Evolutionary conservation across 176 grass and related monocot genomes (phyloP).

Genomic region (Calamus simplicifolius): DNA sequence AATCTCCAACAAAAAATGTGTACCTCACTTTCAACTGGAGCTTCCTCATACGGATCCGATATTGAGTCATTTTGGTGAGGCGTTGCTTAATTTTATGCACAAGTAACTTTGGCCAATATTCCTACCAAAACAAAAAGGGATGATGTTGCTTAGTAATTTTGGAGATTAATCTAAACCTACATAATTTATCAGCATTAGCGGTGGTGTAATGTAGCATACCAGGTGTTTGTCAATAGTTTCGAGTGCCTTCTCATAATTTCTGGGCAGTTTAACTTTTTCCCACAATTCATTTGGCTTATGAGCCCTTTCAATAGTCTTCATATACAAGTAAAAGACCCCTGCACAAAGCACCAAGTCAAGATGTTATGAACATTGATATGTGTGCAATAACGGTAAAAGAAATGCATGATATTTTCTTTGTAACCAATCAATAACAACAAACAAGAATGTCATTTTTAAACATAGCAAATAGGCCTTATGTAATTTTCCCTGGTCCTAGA

Average conservation of each 20-base stretch:
- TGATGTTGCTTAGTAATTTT: not conserved
- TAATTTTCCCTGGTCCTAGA: no score
- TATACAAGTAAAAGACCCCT: constrained; percentile 37
- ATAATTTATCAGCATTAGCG: constrained; percentile 4
- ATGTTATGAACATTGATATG: no score
- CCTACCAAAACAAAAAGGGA: constrained; percentile 29
- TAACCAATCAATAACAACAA: no score
- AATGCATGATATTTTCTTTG: no score
- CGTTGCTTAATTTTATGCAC: constrained; percentile 94
- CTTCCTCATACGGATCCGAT: constrained; percentile 90
- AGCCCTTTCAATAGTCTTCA: constrained; percentile 98
- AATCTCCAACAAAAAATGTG: constrained; percentile 1
- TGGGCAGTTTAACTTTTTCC: constrained; percentile 86
- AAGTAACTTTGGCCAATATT: constrained; percentile 93
- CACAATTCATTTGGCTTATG: constrained; percentile 90
- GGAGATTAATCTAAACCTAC: not conserved
- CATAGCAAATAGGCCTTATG: no score
- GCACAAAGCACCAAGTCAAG: no score
- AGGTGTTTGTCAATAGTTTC: constrained; percentile 78
- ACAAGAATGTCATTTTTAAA: no score
- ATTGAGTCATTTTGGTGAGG: constrained; percentile 95
- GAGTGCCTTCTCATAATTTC: constrained; percentile 84
- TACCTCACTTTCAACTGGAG: constrained; percentile 97
- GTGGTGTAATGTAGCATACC: constrained; percentile 26
- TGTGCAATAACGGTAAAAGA: no score